A percentile compares a stretch with the other conserved stretches of the same genome.
Evolutionary conservation across 1,139 yeast genomes (phyloP).

Genomic region (Lodderomyces pseudojiufengensis): DNA sequence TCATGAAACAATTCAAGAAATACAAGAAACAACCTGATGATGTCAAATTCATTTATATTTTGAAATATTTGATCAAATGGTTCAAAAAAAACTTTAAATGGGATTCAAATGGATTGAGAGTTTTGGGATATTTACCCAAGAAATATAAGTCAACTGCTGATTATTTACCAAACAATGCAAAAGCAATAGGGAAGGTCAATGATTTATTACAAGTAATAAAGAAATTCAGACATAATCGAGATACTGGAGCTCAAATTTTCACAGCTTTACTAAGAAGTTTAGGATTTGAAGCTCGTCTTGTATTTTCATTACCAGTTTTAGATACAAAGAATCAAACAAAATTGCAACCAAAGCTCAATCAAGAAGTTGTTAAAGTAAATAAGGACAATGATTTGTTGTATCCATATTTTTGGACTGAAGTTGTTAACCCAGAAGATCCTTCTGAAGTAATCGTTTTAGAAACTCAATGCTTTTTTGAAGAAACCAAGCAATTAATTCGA

Average conservation of each 20-base stretch:
- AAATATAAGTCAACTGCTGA: conserved; percentile 5
- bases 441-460: conserved; percentile 29
- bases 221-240: conserved; percentile 33
- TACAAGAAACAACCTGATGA: conserved; percentile 17
- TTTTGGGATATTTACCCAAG: conserved; percentile 28
- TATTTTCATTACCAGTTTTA: conserved; percentile 33
- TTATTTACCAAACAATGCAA: conserved; percentile 20
- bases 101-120: conserved; percentile 32
- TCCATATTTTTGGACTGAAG: conserved; percentile 42
- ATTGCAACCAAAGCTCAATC: conserved; percentile 26
- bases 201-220: conserved; percentile 20
- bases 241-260: conserved; percentile 36
- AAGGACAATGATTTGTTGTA: conserved; percentile 35
- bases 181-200: conserved; percentile 12
- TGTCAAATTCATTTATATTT: conserved; percentile 25
- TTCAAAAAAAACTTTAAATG: conserved; percentile 33
- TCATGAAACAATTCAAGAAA: conserved; percentile 19
- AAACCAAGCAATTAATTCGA: conserved; percentile 24
- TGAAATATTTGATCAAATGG: conserved; percentile 39
- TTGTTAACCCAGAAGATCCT: conserved; percentile 30
- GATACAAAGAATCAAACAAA: conserved; percentile 15
- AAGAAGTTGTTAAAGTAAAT: conserved; percentile 20
- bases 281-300: conserved; percentile 33
- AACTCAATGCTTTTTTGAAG: conserved; percentile 31
- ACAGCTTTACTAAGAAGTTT: conserved; percentile 29